Base-by-base conservation (phyloP, 2,329 filamentous ascomycete species). In the Exophiala sp. region DNA sequence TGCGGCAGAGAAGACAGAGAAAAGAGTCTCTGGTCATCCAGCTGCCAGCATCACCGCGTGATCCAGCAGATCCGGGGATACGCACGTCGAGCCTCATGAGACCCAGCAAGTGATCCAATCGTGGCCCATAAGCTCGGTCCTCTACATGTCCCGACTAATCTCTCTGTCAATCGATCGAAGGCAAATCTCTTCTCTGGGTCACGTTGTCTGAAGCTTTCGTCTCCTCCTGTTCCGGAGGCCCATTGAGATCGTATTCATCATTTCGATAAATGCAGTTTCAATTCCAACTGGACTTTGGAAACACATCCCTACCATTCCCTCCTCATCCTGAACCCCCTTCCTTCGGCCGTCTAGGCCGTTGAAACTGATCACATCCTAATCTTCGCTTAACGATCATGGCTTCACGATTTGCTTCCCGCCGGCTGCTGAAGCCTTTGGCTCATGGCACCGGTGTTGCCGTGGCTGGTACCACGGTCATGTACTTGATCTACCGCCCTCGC, bases 401-500 rank as follows among this genome's bases (percentile, higher is more conserved):
- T 29, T 52, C 54, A 24, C 41, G 54, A 57, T 64, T 68, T 58
- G 66, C 55, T 16, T 21, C 43, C 21, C 67, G 69, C 52, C 75
- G 75, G 58, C 62, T 82, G 50, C 60, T 82, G 58, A 75, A 73
- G 65, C 76, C 77, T 43, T 65, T 82, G 52, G 73, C 81, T 21
- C 82, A 83, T 66, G 76, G 76, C 46, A 71, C 77, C 30, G 76
- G 72, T 45, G 77, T 75, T 21, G 73, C 74, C 51, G 70, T 71
- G 34, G 71, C 73, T 47, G 77, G 75, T 46, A 75, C 75, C 48
- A 71, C 52, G 7, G 48, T 73, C 38, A 72, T 83, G 52, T 83
- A 83, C 66, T 69, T 79, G 52, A 71, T 77, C 59, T 80, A 81
- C 63, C 75, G 80, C 43, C 80, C 80, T 22, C 76, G 78, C 60